These are phyloP conservation scores for Sanghuangporus sanghuang DNA, from an alignment of 1,284 basidiomycete genomes.

Conservation along the genomic window DNA sequence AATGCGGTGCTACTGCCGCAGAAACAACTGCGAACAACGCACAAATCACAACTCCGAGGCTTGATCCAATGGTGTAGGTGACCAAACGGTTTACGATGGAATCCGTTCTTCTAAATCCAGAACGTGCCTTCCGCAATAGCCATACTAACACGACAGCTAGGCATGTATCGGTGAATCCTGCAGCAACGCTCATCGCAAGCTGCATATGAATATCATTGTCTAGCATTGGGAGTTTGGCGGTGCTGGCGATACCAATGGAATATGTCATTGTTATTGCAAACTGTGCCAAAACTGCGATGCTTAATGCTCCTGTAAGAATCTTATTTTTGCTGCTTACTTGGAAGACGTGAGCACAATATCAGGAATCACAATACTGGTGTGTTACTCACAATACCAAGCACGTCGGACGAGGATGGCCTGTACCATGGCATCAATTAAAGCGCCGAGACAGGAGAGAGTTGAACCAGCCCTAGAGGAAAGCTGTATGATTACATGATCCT, in stretches of 20 bases:
- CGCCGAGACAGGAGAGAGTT: not conserved
- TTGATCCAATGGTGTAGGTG: slow-evolving; percentile 15
- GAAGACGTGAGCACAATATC: not conserved
- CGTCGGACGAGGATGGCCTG: not conserved
- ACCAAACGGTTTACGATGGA: slow-evolving; percentile 10
- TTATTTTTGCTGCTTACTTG: slow-evolving; percentile 4
- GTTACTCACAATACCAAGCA: not conserved
- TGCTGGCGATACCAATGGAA: not conserved
- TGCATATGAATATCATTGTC: not conserved
- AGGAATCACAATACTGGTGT: not conserved
- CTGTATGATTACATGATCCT: not conserved
- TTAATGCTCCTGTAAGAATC: not conserved
- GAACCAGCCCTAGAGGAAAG: not conserved
- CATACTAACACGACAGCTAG: slow-evolving; percentile 9
- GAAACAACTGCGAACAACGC: not conserved
- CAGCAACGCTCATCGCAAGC: not conserved
- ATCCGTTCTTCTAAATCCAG: slow-evolving; percentile 6
- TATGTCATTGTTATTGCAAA: not conserved
- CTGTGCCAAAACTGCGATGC: not conserved
- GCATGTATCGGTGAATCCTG: slow-evolving; percentile 2
- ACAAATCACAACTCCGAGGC: slow-evolving; percentile 15
- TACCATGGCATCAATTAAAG: not conserved
- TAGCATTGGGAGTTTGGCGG: not conserved
- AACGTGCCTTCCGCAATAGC: not conserved
- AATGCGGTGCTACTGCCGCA: not conserved